phyloP scores from a whole-genome alignment of 1,284 basidiomycete genomes.

The Cutaneotrichosporon sp. region DNA sequence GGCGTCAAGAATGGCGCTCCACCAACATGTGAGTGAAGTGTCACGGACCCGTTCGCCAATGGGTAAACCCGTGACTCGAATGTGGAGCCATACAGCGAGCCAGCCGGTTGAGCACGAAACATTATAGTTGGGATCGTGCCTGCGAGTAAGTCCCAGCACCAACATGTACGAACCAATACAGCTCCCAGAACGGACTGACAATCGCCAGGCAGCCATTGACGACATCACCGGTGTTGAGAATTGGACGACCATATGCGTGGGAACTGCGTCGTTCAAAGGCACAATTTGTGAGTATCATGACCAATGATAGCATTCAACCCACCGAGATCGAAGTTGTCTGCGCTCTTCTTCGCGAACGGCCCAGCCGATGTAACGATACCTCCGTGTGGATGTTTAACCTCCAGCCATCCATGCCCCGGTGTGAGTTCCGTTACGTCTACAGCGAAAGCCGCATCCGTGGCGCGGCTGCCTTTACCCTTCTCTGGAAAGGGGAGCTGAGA shows the following conservation, averaged over 20 bases:
- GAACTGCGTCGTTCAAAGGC: neutral
- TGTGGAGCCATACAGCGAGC: neutral
- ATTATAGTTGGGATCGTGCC: conserved; percentile 21
- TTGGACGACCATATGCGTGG: neutral
- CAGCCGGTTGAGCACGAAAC: conserved; percentile 26
- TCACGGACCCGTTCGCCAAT: conserved; percentile 46
- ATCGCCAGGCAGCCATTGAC: conserved; percentile 6
- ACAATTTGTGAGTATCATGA: too few species aligned
- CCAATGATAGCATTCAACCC: too few species aligned
- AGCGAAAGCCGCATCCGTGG: conserved; percentile 24
- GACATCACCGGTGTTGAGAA: neutral
- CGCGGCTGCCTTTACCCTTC: conserved; percentile 34
- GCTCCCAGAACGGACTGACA: neutral
- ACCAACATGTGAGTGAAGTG: conserved; percentile 65
- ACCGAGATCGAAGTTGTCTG: neutral
- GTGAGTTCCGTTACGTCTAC: conserved; percentile 7
- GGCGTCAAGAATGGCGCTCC: conserved; percentile 58
- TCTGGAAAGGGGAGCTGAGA: conserved; percentile 29
- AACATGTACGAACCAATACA: conserved; percentile 18
- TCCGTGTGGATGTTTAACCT: neutral
- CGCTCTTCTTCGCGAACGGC: neutral
- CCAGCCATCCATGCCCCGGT: neutral
- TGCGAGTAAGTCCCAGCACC: neutral
- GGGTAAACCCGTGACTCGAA: conserved; percentile 68
- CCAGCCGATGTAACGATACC: neutral